Conservation (phyloP, 1,284 basidiomycete species). For the Moniliophthora roreri region DNA sequence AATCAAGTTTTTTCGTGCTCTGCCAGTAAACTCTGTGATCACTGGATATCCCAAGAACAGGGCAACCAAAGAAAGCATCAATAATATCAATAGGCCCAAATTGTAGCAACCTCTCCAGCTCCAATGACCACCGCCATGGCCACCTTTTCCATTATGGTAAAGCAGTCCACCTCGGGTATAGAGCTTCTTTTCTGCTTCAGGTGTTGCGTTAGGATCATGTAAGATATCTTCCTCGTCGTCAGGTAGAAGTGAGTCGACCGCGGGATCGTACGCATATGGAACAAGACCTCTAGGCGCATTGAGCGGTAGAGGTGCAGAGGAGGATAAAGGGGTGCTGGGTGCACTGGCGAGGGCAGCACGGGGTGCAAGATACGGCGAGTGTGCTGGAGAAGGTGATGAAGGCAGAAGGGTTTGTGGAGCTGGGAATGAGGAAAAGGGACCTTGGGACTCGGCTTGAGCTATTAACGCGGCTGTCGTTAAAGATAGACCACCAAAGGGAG, state of each 20-base stretch:
- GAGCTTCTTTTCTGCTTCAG: constrained; percentile 20
- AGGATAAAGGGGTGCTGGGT: constrained; percentile 58
- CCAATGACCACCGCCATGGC: constrained; percentile 37
- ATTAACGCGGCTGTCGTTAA: neutral
- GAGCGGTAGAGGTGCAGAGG: constrained; percentile 20
- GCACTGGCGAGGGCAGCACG: constrained; percentile 57
- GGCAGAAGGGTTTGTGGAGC: constrained; percentile 20
- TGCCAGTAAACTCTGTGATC: constrained; percentile 34
- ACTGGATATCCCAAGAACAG: constrained; percentile 26
- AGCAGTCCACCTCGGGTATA: neutral
- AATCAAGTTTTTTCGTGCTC: too few species aligned
- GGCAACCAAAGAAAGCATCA: neutral
- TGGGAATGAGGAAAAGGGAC: constrained; percentile 15
- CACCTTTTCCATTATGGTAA: constrained; percentile 6
- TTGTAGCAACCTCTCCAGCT: neutral
- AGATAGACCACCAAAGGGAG: neutral
- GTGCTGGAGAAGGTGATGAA: constrained; percentile 27
- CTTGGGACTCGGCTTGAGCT: constrained; percentile 1
- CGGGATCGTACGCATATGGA: constrained; percentile 69
- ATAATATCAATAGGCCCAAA: neutral
- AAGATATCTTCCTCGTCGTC: constrained; percentile 66
- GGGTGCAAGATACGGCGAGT: constrained; percentile 35
- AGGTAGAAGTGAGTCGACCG: constrained; percentile 53
- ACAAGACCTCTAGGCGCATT: constrained; percentile 46
- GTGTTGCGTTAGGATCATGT: constrained; percentile 50